These are phyloP conservation scores for Sporothrix variecibatus DNA, from an alignment of 2,329 filamentous ascomycete genomes.

Conservation along the genomic window DNA sequence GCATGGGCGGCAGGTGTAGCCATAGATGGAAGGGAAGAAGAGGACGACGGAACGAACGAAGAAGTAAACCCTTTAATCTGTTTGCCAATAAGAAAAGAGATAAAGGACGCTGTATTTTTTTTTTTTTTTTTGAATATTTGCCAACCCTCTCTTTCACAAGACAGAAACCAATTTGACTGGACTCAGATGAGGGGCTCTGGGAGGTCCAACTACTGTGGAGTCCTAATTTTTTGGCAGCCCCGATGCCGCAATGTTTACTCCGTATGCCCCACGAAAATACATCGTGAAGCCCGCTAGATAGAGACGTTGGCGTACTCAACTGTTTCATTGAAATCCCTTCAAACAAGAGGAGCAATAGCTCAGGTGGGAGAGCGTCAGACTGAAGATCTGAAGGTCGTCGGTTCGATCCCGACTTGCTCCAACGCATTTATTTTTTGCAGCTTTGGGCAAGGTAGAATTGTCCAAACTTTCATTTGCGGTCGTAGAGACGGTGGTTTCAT, in stretches of 20 bases:
- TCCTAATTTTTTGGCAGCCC: neutral
- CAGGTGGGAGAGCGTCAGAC: conserved; percentile 22
- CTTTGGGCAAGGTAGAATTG: neutral
- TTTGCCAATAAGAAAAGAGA: neutral
- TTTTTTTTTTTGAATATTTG: neutral
- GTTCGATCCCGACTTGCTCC: conserved; percentile 22
- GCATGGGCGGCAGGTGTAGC: neutral
- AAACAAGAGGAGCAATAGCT: conserved; percentile 17
- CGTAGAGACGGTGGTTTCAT: neutral
- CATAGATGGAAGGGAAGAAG: neutral
- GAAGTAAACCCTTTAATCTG: neutral
- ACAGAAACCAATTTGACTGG: neutral
- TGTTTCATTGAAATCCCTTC: neutral
- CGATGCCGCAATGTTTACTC: neutral
- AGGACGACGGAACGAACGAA: neutral
- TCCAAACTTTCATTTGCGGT: neutral
- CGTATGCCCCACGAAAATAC: neutral
- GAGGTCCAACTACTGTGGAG: neutral
- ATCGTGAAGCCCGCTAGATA: conserved; percentile 8
- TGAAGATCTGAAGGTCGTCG: conserved; percentile 22
- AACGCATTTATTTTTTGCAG: neutral
- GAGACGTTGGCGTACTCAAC: neutral
- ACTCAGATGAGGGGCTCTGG: neutral
- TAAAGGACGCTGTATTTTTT: neutral
- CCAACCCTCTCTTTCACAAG: neutral